Evolutionary conservation across 352 stramenopile species (phyloP), one percentile per base, ranked within the genome.

Genomic region (Phytopythium sindhum): DNA sequence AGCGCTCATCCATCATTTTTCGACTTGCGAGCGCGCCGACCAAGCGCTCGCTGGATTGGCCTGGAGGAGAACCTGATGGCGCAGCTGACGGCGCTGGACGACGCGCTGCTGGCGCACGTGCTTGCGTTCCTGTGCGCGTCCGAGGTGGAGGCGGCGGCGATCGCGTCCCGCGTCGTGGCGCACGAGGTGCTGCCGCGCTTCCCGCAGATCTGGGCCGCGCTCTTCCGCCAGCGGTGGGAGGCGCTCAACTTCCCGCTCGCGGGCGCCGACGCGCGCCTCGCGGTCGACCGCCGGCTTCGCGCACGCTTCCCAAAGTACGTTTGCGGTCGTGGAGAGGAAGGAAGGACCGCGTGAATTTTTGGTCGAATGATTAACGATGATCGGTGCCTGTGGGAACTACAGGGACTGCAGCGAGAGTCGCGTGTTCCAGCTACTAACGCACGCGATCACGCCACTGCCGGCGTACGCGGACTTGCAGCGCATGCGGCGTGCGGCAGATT

Each of bases 341-440:
- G 31, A 8, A 35, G 31, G 31, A 8, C 31, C 31, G 31, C 8
- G 31, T 35, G 31, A 8, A 35, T 35, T 8, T 35, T 57, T n/a
- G 5, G 39, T n/a, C 41, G 1, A 14, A 41, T 12, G 6, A 14
- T 8, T 47, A 6, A 47, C 41, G n/a, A 24, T 57, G 42, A 31
- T 21, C 10, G 31, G 47, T 35, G 21, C 3, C 17, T 24, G 57
- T 57, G 28, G 37, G 50, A 8, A n/a, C 0, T 45, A 23, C 63
- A 88, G 76, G 48, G 54, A 63, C 23, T 79, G 57, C 55, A 72
- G 69, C 14, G 83, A 92, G 63, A 90, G 78, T 57, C 81, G 81
- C 55, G 73, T 91, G 67, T 89, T 74, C 59, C 84, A 93, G 66
- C 44, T 93, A 57, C 73, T 93, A 26, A 72, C 81, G 1, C 84